Evolutionary conservation across 2,329 filamentous ascomycete genomes (phyloP).

Genomic region (Alternaria novae-zelandiae): DNA sequence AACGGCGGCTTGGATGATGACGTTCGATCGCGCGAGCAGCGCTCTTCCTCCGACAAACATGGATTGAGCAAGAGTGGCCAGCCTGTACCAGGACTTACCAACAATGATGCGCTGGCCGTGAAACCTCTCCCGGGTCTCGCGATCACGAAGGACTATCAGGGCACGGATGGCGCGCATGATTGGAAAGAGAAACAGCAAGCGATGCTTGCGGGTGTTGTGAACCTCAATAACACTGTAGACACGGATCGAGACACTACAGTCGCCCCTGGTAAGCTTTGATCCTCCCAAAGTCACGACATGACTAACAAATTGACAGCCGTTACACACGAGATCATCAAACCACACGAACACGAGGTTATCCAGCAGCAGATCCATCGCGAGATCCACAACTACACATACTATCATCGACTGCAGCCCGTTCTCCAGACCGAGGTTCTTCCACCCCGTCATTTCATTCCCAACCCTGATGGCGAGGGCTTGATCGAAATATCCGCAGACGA

Average conservation of each 20-base stretch:
- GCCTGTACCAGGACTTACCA: not conserved
- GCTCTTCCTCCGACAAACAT: not conserved
- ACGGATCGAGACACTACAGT: slow-evolving; percentile 44
- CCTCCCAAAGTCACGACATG: not conserved
- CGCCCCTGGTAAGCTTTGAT: slow-evolving; percentile 47
- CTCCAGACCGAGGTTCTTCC: slow-evolving; percentile 61
- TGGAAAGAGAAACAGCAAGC: slow-evolving; percentile 12
- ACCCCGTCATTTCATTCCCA: slow-evolving; percentile 58
- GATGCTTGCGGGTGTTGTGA: slow-evolving; percentile 39
- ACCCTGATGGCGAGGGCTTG: slow-evolving; percentile 43
- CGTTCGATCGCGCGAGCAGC: slow-evolving; percentile 8
- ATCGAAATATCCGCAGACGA: slow-evolving; percentile 55
- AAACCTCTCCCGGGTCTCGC: not conserved
- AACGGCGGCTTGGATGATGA: slow-evolving; percentile 16
- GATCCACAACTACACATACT: slow-evolving; percentile 61
- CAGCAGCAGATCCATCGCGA: slow-evolving; percentile 59
- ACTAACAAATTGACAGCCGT: slow-evolving; percentile 51
- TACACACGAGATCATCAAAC: slow-evolving; percentile 57
- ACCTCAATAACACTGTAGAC: slow-evolving; percentile 49
- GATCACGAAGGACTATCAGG: not conserved
- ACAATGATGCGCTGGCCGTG: not conserved
- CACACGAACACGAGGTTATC: slow-evolving; percentile 54
- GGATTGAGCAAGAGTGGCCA: slow-evolving; percentile 13
- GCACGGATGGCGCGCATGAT: not conserved
- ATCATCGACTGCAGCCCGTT: slow-evolving; percentile 61